Evolutionary conservation across 2,329 filamentous ascomycete genomes (phyloP).

Genomic region (Epichloe brachyelytri): DNA sequence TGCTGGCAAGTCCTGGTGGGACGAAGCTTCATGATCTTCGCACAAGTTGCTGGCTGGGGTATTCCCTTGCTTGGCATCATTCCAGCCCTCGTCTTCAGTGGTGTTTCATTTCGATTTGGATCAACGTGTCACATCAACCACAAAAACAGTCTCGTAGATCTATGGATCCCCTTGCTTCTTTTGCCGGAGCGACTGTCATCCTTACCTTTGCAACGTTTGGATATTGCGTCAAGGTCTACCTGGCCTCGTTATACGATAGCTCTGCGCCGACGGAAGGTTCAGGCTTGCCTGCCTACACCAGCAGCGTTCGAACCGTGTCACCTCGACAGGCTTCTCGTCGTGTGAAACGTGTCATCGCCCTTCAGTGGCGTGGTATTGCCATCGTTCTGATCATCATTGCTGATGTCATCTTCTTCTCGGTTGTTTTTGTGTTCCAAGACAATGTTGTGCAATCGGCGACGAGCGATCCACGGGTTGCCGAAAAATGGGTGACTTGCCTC

Average conservation of each 20-base stretch:
- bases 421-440: conserved; percentile 83
- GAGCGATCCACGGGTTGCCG: conserved; percentile 38
- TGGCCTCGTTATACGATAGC: conserved; percentile 68
- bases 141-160: conserved; percentile 63
- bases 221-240: conserved; percentile 92
- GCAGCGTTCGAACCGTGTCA: conserved; percentile 63
- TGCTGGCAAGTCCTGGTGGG: conserved; percentile 94
- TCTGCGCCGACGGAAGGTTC: conserved; percentile 58
- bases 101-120: conserved; percentile 89
- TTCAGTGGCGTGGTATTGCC: conserved; percentile 89
- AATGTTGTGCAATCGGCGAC: conserved; percentile 50
- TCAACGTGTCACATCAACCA: conserved; percentile 92
- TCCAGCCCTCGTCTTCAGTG: conserved; percentile 69
- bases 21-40: conserved; percentile 75
- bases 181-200: conserved; percentile 66
- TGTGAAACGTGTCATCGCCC: conserved; percentile 70
- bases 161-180: conserved; percentile 80
- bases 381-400: conserved; percentile 82
- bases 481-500: conserved; percentile 65
- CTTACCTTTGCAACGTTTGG: conserved; percentile 75
- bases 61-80: conserved; percentile 65
- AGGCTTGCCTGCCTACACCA: conserved; percentile 54
- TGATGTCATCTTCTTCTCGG: conserved; percentile 87
- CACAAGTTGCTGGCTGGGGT: conserved; percentile 72
- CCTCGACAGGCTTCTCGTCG: conserved; percentile 81